A percentile compares a stretch with the other conserved stretches of the same genome.
phyloP scores from a whole-genome alignment of 768 basidiomycete species.

The Boletus insuetus region DNA sequence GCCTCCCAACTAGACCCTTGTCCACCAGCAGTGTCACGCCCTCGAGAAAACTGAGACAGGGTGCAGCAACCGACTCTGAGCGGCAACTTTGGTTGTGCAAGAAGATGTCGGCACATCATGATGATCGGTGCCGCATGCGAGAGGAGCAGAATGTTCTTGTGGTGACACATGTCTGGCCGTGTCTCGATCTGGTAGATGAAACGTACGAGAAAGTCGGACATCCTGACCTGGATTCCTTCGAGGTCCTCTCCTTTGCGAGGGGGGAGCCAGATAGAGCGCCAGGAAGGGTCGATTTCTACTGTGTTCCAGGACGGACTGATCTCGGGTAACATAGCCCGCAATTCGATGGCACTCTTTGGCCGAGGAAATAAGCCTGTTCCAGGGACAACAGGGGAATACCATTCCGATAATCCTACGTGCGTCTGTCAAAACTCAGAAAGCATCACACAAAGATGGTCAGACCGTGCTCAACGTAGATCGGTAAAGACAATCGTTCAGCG shows the following conservation, averaged over 20 bases:
- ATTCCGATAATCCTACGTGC: slow-evolving; percentile 62
- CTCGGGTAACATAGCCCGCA: slow-evolving; percentile 51
- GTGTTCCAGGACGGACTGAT: slow-evolving; percentile 66
- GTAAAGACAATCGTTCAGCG: slow-evolving; percentile 58
- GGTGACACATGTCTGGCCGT: slow-evolving; percentile 38
- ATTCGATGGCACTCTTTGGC: slow-evolving; percentile 52
- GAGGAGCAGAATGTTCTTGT: slow-evolving; percentile 57
- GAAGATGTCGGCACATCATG: slow-evolving; percentile 57
- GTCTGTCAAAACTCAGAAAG: not conserved
- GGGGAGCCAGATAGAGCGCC: slow-evolving; percentile 66
- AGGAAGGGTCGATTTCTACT: slow-evolving; percentile 59
- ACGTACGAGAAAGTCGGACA: slow-evolving; percentile 45
- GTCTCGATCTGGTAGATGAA: slow-evolving; percentile 53
- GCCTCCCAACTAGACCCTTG: slow-evolving; percentile 47
- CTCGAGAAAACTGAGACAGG: slow-evolving; percentile 52
- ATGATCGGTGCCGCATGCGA: slow-evolving; percentile 77
- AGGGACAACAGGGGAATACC: slow-evolving; percentile 71
- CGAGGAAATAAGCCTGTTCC: slow-evolving; percentile 76
- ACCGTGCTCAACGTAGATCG: slow-evolving; percentile 82
- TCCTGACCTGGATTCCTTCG: slow-evolving; percentile 58
- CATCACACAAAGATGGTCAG: slow-evolving; percentile 10
- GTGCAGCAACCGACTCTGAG: slow-evolving; percentile 77
- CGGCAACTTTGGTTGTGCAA: slow-evolving; percentile 49
- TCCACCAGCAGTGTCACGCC: slow-evolving; percentile 22
- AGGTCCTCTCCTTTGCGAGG: slow-evolving; percentile 73